A percentile compares a stretch with the other conserved stretches of the same genome.
phyloP scores from a whole-genome alignment of 768 basidiomycete species.

The Boletus eberwhitei region DNA sequence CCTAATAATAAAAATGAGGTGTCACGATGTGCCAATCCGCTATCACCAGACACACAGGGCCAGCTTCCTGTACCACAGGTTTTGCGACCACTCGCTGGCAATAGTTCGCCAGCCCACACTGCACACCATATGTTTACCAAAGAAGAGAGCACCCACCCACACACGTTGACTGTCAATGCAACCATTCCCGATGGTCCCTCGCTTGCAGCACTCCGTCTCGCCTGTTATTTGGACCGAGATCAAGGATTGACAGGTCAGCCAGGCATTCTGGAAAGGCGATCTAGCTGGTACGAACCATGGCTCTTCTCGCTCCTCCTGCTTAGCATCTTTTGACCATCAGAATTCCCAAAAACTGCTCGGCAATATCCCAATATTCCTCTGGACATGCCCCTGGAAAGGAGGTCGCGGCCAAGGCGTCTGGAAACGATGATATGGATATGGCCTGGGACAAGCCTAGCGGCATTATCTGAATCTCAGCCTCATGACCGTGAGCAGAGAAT shows the following conservation, averaged over 20 bases:
- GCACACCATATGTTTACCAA: not conserved
- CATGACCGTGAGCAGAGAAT: not conserved
- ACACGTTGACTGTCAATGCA: no score
- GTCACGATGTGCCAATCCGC: no score
- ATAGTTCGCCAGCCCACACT: not conserved
- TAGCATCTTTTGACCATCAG: no score
- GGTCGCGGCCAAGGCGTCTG: not conserved
- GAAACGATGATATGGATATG: not conserved
- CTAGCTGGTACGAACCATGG: no score
- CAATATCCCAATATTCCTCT: no score
- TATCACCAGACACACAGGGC: no score
- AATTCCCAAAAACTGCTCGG: no score
- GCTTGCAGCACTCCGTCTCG: not conserved
- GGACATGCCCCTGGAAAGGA: no score
- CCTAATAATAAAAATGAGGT: not conserved
- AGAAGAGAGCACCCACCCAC: not conserved
- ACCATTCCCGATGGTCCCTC: not conserved
- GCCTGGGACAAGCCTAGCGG: not conserved
- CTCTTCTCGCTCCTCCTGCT: no score
- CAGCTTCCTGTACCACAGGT: not conserved
- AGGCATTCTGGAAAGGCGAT: no score
- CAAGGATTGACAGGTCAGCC: no score
- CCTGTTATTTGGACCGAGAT: not conserved
- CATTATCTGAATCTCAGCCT: not conserved
- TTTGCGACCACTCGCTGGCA: not conserved